Percentiles rank a stretch among this genome's conserved stretches.
Conservation (phyloP, 805 yeast species). For the Saccharomycopsis microspora region DNA sequence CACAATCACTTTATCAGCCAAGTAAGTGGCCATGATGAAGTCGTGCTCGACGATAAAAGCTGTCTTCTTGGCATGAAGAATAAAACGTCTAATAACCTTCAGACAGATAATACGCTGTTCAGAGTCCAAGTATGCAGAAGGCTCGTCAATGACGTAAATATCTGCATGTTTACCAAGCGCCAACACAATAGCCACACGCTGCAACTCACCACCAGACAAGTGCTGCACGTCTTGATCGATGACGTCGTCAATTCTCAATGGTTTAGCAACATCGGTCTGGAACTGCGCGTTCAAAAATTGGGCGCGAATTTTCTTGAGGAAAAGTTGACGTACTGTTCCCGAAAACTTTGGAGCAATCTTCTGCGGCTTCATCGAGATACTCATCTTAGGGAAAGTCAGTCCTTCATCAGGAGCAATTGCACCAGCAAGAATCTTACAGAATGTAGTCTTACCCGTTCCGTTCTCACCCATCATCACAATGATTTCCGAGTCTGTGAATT, state of each 20-base stretch:
- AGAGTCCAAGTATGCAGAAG: conserved; percentile 97
- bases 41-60: conserved; percentile 99
- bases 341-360: conserved; percentile 98
- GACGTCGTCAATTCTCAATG: conserved; percentile 84
- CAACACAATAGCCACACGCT: conserved; percentile 95
- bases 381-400: conserved; percentile 70
- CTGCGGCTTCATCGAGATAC: conserved; percentile 97
- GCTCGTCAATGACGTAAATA: conserved; percentile 95
- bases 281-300: conserved; percentile 93
- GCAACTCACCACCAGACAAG: conserved; percentile 98
- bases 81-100: conserved; percentile 93
- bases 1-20: conserved; percentile 98
- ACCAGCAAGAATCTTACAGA: conserved; percentile 93
- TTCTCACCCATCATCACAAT: conserved; percentile 99
- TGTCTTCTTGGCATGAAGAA: conserved; percentile 92
- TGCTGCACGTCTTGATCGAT: conserved; percentile 97
- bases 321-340: conserved; percentile 96
- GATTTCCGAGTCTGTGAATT: conserved; percentile 91
- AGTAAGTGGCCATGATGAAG: conserved; percentile 98
- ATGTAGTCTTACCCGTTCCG: conserved; percentile 98
- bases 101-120: conserved; percentile 99
- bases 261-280: conserved; percentile 96
- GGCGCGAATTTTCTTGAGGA: conserved; percentile 92
- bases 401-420: conserved; percentile 80
- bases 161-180: conserved; percentile 93